Evolutionary conservation across 2,329 filamentous ascomycete species (phyloP).

Genomic region (Trichoderma lentiforme): DNA sequence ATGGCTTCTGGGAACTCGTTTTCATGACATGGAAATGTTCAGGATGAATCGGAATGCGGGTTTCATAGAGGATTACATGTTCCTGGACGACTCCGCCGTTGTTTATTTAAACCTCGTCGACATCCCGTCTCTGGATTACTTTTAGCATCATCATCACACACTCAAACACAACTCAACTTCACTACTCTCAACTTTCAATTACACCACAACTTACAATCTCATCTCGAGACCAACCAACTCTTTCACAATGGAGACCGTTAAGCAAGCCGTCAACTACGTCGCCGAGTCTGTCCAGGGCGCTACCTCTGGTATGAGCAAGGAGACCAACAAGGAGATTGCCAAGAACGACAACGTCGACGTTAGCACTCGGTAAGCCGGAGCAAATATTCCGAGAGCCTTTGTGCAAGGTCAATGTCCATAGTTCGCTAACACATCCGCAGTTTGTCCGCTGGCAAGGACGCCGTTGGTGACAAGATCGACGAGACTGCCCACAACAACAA

Average conservation of each 20-base stretch:
- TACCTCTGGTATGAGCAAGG: conserved; percentile 58
- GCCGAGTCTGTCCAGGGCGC: conserved; percentile 61
- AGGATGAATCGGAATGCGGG: neutral
- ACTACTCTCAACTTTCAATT: neutral
- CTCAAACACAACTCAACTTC: neutral
- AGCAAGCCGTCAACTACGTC: conserved; percentile 68
- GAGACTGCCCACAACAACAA: conserved; percentile 40
- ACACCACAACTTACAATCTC: conserved; percentile 21
- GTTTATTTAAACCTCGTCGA: conserved; percentile 21
- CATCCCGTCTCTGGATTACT: neutral
- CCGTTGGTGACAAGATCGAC: conserved; percentile 47
- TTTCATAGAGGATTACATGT: neutral
- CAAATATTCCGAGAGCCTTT: neutral
- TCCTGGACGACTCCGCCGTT: neutral
- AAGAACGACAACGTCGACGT: conserved; percentile 56
- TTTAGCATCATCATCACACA: neutral
- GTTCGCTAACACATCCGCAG: conserved; percentile 35
- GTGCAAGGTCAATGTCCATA: too few relatives aligned
- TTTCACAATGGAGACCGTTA: conserved; percentile 49
- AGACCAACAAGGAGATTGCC: conserved; percentile 67
- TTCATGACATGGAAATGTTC: neutral
- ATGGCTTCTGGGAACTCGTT: neutral
- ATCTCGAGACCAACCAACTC: conserved; percentile 18
- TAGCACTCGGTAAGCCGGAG: conserved; percentile 48
- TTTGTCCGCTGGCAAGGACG: conserved; percentile 47